phyloP scores from a whole-genome alignment of 163 green algal genomes.

The Volvox carteri region DNA sequence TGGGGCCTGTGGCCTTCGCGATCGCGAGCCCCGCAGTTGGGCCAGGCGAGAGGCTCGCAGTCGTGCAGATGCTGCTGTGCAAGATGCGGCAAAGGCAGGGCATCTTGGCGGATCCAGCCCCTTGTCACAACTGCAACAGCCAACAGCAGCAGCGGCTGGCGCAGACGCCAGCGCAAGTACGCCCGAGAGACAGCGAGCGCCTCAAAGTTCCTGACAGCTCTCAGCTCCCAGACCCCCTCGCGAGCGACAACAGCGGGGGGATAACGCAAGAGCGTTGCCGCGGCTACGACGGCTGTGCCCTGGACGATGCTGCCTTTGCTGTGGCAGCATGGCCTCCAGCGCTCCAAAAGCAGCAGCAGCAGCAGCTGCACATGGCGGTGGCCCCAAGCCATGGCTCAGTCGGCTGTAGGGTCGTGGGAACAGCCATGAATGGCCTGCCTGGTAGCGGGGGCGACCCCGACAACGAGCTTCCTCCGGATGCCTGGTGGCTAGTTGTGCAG shows the following conservation, averaged over 20 bases:
- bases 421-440: neutral
- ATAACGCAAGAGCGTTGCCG: too few species aligned
- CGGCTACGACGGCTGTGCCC: too few species aligned
- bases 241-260: too few species aligned
- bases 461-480: neutral
- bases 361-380: neutral
- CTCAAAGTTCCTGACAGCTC: too few species aligned
- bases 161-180: too few species aligned
- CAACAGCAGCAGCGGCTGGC: neutral
- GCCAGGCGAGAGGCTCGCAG: neutral
- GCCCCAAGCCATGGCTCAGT: neutral
- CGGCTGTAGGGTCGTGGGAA: neutral
- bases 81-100: neutral
- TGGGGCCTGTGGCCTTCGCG: constrained; percentile 1
- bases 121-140: neutral
- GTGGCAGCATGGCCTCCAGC: neutral
- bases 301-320: neutral
- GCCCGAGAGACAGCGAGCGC: too few species aligned
- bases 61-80: constrained; percentile 8
- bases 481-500: constrained; percentile 23
- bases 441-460: neutral
- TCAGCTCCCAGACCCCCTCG: too few species aligned
- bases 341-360: neutral
- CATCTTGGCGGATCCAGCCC: neutral
- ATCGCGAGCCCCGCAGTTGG: neutral